These are phyloP conservation scores for Camellia japonica DNA, from an alignment of 148 eudicot species.

Conservation along the genomic window DNA sequence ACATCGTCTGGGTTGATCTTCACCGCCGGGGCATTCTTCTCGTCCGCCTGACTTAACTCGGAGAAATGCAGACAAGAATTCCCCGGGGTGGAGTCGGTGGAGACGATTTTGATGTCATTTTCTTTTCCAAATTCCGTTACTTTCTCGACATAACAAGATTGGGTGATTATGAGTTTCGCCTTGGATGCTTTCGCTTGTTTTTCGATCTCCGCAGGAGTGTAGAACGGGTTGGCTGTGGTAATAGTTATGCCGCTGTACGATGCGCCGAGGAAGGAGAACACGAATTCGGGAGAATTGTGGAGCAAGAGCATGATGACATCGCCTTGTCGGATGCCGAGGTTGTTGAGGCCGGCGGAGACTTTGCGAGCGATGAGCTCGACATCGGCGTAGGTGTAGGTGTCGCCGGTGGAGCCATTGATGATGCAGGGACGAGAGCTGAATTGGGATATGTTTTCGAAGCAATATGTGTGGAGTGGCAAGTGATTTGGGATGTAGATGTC, in stretches of 20 bases:
- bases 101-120: slow-evolving; percentile 27
- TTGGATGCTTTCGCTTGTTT: slow-evolving; percentile 45
- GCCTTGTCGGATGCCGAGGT: slow-evolving; percentile 26
- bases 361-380: slow-evolving; percentile 35
- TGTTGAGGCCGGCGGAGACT: slow-evolving; percentile 37
- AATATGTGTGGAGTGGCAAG: slow-evolving; percentile 46
- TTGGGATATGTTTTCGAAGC: slow-evolving; percentile 44
- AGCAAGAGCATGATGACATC: slow-evolving; percentile 48
- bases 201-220: slow-evolving; percentile 39
- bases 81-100: slow-evolving; percentile 47
- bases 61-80: slow-evolving; percentile 48
- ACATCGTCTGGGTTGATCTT: slow-evolving; percentile 52
- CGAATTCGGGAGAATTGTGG: slow-evolving; percentile 44
- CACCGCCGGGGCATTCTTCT: slow-evolving; percentile 30
- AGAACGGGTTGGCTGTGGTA: slow-evolving; percentile 54
- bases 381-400: slow-evolving; percentile 37
- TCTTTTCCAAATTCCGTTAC: slow-evolving; percentile 28
- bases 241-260: slow-evolving; percentile 38
- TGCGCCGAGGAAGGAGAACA: slow-evolving; percentile 50
- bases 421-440: slow-evolving; percentile 37
- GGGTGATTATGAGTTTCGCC: slow-evolving; percentile 39
- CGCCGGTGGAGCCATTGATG: slow-evolving; percentile 36
- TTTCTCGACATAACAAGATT: slow-evolving; percentile 33
- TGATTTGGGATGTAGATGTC: slow-evolving; percentile 55
- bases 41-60: slow-evolving; percentile 32